Conservation (phyloP, 2,329 filamentous ascomycete species). For the Corinectria fuckeliana region DNA sequence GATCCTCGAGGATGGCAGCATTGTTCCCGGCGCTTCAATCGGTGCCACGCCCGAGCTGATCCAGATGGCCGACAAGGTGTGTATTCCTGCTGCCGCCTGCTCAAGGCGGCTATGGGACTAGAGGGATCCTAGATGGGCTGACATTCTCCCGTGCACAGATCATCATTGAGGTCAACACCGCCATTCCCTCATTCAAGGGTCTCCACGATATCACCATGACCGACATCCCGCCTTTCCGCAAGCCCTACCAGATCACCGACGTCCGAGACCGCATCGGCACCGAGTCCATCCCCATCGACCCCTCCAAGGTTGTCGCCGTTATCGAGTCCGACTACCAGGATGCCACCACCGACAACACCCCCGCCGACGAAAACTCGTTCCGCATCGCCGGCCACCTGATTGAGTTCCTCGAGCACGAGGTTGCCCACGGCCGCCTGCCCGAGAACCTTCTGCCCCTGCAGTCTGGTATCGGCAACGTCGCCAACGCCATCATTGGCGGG, state of each 20-base stretch:
- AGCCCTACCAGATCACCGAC: conserved; percentile 84
- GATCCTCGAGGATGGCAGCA: conserved; percentile 87
- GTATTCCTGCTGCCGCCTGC: conserved; percentile 1
- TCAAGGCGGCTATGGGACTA: background rate
- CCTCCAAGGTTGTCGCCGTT: conserved; percentile 82
- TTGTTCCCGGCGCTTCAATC: conserved; percentile 85
- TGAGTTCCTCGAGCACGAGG: conserved; percentile 85
- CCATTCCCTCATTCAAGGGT: conserved; percentile 83
- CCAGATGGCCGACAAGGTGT: conserved; percentile 85
- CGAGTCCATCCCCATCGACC: conserved; percentile 81
- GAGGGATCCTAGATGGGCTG: background rate
- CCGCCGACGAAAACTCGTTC: conserved; percentile 74
- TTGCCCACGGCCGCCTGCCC: conserved; percentile 77
- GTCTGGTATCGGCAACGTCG: conserved; percentile 91
- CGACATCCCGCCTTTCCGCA: conserved; percentile 79
- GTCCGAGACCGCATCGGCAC: conserved; percentile 88
- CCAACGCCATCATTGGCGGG: conserved; percentile 88
- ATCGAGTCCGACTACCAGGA: conserved; percentile 87
- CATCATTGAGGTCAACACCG: conserved; percentile 91
- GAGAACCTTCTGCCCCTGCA: conserved; percentile 80
- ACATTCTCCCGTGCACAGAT: conserved; percentile 53
- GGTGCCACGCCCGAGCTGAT: conserved; percentile 85
- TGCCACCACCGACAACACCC: conserved; percentile 73
- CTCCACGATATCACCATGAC: conserved; percentile 91
- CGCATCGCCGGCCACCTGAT: conserved; percentile 82